Percentiles rank a stretch among this genome's conserved stretches.
phyloP scores from a whole-genome alignment of 1,139 yeast genomes.

The Yamadazyma kanchanaburiensis region DNA sequence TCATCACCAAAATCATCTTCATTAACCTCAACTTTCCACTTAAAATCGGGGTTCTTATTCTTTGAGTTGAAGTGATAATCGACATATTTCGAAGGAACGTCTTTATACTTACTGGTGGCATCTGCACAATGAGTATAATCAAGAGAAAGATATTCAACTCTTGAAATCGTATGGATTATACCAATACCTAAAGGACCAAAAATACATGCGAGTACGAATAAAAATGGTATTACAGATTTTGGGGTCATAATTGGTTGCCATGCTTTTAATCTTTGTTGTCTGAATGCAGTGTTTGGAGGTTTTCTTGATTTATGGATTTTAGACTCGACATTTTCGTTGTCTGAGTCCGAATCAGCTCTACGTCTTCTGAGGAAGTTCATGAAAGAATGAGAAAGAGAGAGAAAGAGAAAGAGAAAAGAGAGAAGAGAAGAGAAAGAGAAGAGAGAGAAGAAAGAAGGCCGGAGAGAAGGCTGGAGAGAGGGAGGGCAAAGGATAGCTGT shows the following conservation, averaged over 20 bases:
- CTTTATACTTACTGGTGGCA: conserved; percentile 24
- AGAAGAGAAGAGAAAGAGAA: not conserved
- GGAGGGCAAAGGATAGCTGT: too few species aligned
- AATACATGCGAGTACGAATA: conserved; percentile 58
- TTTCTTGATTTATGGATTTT: conserved; percentile 51
- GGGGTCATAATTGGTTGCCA: conserved; percentile 86
- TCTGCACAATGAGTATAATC: conserved; percentile 62
- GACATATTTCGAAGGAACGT: conserved; percentile 51
- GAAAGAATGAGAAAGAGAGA: too few species aligned
- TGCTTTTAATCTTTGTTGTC: conserved; percentile 70
- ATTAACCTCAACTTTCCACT: conserved; percentile 49
- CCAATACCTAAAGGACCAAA: conserved; percentile 78
- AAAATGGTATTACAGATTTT: conserved; percentile 66
- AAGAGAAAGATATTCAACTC: conserved; percentile 56
- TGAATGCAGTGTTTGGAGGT: conserved; percentile 77
- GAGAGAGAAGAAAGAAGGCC: not conserved
- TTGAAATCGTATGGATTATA: conserved; percentile 53
- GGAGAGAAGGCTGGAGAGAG: too few species aligned
- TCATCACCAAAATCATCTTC: conserved; percentile 34
- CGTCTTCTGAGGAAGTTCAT: conserved; percentile 43
- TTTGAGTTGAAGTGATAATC: conserved; percentile 52
- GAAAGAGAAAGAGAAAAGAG: not conserved
- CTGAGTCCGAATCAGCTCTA: conserved; percentile 27
- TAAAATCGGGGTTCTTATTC: conserved; percentile 40
- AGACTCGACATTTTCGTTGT: conserved; percentile 21